Base-by-base conservation (phyloP, 179 eudicot genomes). In the Heliamphora pulchella region DNA sequence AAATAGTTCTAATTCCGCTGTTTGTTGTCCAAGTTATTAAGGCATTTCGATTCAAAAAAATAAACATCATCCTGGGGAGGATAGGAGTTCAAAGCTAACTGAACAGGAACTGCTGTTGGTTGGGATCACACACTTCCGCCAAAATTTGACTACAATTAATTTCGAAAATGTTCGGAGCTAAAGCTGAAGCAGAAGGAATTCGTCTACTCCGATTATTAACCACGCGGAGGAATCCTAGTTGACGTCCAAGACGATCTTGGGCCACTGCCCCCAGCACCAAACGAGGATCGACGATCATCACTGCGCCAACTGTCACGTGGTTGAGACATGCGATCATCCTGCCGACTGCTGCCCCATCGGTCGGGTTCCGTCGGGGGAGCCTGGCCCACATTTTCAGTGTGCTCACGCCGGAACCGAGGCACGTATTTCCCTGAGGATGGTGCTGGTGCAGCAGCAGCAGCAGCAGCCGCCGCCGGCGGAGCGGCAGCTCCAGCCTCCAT, bases 391-490 rank as follows among this genome's bases (percentile, higher is more conserved):
- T 61, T 58, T 48, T 71, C 86, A 76, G 80, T 78, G 78, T n/a
- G 62, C 13, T 55, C 83, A 7, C 85, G 77, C 71, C 75, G 80
- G 76, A 84, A 86, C 59, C 81, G 82, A 17, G 97, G 98, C 71
- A 93, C 97, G 65, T 91, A 94, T 73, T 86, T 93, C 18, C 90
- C 94, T 63, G 90, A 57, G 1, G 90, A 14, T 2, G 89, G 83
- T 2, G 88, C 86, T 1, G 90, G 80, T 1, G 89, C 82, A 3
- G 89, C 80, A 0, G 88, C 81, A 1, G 86, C 78, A 0, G 91
- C 82, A 46, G 83, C 78, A 4, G 86, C 80, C 17, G 90, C 87
- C 10, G 78, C 58, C 14, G 74, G 80, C 8, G 84, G 54, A 4
- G 79, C 89, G 4, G 83, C 83, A 61, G 87, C 80, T 61, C 50